A percentile compares a stretch with the other conserved stretches of the same genome.
Conservation (phyloP, 2,329 filamentous ascomycete genomes). For the Aureobasidium sp. region DNA sequence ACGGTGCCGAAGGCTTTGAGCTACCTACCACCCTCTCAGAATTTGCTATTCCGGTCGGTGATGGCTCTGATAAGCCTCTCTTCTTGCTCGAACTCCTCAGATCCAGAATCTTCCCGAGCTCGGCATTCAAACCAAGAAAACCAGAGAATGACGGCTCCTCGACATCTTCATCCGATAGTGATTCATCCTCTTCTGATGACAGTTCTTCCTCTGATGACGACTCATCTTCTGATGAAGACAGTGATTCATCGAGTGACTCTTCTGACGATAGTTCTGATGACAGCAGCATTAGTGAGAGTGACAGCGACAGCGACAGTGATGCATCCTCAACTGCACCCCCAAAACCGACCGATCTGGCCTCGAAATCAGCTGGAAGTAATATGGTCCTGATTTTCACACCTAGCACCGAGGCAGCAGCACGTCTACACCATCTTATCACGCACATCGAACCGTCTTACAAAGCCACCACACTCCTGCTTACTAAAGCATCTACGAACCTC, state of each 20-base stretch:
- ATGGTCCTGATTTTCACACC: conserved; percentile 70
- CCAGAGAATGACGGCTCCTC: neutral
- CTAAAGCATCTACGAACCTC: conserved; percentile 59
- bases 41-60: conserved; percentile 39
- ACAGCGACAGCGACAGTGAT: neutral
- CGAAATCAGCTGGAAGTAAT: neutral
- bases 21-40: conserved; percentile 47
- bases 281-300: neutral
- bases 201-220: neutral
- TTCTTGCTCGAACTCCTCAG: conserved; percentile 72
- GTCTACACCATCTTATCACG: conserved; percentile 67
- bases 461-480: conserved; percentile 29
- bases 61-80: conserved; percentile 56
- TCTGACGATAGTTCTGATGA: neutral
- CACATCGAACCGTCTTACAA: conserved; percentile 23
- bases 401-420: conserved; percentile 76
- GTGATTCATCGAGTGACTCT: conserved; percentile 13
- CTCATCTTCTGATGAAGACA: conserved; percentile 19
- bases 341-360: neutral
- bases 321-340: conserved; percentile 9
- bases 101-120: conserved; percentile 34
- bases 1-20: conserved; percentile 35
- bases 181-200: conserved; percentile 12
- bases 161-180: neutral
- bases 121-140: neutral